These are phyloP conservation scores for Cardamine resedifolia DNA, from an alignment of 345 rosid genomes.

Conservation along the genomic window DNA sequence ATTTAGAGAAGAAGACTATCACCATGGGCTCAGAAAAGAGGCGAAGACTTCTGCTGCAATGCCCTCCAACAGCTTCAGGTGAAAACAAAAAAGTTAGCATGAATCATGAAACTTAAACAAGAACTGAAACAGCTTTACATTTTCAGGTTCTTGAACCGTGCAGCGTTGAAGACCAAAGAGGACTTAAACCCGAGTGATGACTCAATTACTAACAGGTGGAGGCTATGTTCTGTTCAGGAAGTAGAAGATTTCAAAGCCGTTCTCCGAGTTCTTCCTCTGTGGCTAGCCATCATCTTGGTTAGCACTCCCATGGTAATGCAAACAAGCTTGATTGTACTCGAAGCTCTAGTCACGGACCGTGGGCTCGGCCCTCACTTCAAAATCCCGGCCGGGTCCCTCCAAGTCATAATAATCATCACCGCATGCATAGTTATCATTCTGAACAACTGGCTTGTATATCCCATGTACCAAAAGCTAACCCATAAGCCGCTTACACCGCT, in stretches of 20 bases:
- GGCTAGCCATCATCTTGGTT: slow-evolving; percentile 38
- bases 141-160: slow-evolving; percentile 22
- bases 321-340: slow-evolving; percentile 43
- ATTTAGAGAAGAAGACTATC: slow-evolving; percentile 37
- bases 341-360: slow-evolving; percentile 53
- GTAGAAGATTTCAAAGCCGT: slow-evolving; percentile 64
- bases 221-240: slow-evolving; percentile 46
- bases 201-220: slow-evolving; percentile 43
- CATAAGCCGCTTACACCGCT: slow-evolving; percentile 9
- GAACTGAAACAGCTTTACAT: background rate
- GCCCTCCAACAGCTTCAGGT: slow-evolving; percentile 45
- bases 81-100: background rate
- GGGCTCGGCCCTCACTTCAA: slow-evolving; percentile 43
- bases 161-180: slow-evolving; percentile 41
- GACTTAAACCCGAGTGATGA: slow-evolving; percentile 29
- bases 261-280: slow-evolving; percentile 44
- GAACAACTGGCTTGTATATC: slow-evolving; percentile 35
- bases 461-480: slow-evolving; percentile 42
- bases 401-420: slow-evolving; percentile 37
- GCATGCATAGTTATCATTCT: slow-evolving; percentile 28
- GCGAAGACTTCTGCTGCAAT: background rate
- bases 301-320: slow-evolving; percentile 35
- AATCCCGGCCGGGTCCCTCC: slow-evolving; percentile 49
- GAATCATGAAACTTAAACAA: background rate
- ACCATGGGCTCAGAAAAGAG: slow-evolving; percentile 6